These are phyloP conservation scores for Aegilops speltoides DNA, from an alignment of 176 grass and related monocot genomes.

Conservation along the genomic window DNA sequence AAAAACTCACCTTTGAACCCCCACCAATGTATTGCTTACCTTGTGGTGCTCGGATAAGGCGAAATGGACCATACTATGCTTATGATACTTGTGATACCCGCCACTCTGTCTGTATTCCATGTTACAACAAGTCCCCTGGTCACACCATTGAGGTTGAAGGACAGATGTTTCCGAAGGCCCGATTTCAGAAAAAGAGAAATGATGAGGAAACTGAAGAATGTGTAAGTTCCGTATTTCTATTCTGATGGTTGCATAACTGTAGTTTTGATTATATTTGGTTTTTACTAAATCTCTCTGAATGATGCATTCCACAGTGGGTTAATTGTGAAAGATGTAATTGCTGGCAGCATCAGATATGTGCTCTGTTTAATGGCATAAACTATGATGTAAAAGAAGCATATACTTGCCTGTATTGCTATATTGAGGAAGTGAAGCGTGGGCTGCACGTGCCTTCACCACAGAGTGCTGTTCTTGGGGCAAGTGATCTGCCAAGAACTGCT, in stretches of 20 bases:
- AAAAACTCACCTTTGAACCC: constrained; percentile 97
- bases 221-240: constrained; percentile 9
- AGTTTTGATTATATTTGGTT: constrained; percentile 9
- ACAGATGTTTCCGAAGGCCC: background rate
- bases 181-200: too few relatives aligned
- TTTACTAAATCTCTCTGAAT: constrained; percentile 38
- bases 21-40: constrained; percentile 95
- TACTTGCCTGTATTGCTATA: constrained; percentile 89
- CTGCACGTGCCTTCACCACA: constrained; percentile 84
- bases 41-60: constrained; percentile 93
- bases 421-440: constrained; percentile 75
- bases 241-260: constrained; percentile 6
- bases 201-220: too few relatives aligned
- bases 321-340: constrained; percentile 98
- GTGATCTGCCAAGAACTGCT: constrained; percentile 87
- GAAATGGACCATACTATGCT: constrained; percentile 87
- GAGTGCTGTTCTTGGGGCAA: constrained; percentile 97
- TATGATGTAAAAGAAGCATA: constrained; percentile 92
- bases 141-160: constrained; percentile 86
- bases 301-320: constrained; percentile 77
- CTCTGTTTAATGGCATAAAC: constrained; percentile 91
- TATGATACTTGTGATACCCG: constrained; percentile 73
- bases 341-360: constrained; percentile 99
- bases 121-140: constrained; percentile 84
- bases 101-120: constrained; percentile 83